A percentile compares a stretch with the other conserved stretches of the same genome.
Conservation (phyloP, 176 grass and related monocot genomes). For the Pontederia crassipes region DNA sequence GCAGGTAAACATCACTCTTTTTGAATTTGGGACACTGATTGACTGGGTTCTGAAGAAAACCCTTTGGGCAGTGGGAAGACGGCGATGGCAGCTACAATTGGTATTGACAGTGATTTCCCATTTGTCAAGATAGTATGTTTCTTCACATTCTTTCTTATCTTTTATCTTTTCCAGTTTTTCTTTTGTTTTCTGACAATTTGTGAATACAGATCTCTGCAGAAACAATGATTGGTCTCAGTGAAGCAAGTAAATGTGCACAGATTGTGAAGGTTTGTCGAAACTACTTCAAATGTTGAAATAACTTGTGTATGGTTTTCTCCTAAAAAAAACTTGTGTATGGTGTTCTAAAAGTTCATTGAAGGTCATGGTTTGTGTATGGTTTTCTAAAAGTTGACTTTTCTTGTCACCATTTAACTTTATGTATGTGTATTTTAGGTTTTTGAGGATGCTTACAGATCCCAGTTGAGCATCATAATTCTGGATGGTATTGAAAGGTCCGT, state of each 20-base stretch:
- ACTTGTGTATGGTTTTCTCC: no score
- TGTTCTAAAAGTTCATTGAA: no score
- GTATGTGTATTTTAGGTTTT: constrained; percentile 49
- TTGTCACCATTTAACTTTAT: background rate
- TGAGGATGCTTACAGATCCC: constrained; percentile 96
- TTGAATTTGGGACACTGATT: constrained; percentile 3
- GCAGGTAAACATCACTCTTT: constrained; percentile 35
- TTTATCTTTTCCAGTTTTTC: background rate
- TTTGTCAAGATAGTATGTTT: constrained; percentile 95
- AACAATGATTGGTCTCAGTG: constrained; percentile 92
- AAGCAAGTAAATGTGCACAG: constrained; percentile 76
- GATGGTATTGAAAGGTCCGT: constrained; percentile 70
- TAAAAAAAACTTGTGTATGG: no score
- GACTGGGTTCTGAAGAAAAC: background rate
- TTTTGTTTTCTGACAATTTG: background rate
- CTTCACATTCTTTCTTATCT: constrained; percentile 15
- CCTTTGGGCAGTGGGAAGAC: constrained; percentile 47
- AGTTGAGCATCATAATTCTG: constrained; percentile 96
- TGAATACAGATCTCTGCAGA: constrained; percentile 69
- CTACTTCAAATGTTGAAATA: background rate
- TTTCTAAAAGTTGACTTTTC: background rate
- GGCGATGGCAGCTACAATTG: constrained; percentile 63
- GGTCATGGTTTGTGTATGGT: background rate
- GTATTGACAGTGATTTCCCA: constrained; percentile 92
- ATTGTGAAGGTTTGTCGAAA: constrained; percentile 70